Percentiles rank a stretch among this genome's conserved stretches.
Evolutionary conservation across 345 rosid genomes (phyloP).

Genomic region (Triadica sebifera): DNA sequence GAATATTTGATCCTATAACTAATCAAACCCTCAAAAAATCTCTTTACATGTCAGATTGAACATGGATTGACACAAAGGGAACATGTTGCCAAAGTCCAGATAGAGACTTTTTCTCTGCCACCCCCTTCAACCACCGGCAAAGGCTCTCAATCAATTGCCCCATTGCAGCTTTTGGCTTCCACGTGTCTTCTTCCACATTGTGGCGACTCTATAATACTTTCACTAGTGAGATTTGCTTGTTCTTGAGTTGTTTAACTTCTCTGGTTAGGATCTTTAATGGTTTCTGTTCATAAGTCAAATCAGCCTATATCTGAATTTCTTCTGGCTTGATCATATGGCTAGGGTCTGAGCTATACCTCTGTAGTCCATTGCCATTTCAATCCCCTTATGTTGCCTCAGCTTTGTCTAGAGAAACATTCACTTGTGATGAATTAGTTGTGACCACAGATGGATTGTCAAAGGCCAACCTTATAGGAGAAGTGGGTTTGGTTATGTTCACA

Average conservation of each 20-base stretch:
- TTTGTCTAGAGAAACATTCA: slow-evolving; percentile 13
- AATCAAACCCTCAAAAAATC: slow-evolving; percentile 3
- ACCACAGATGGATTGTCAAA: slow-evolving; percentile 26
- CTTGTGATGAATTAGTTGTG: slow-evolving; percentile 13
- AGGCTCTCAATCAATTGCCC: slow-evolving; percentile 3
- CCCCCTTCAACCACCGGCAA: not conserved
- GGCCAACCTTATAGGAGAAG: slow-evolving; percentile 26
- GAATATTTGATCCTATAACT: not conserved
- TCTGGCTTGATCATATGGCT: too few species aligned
- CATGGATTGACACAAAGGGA: not conserved
- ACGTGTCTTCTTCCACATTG: too few species aligned
- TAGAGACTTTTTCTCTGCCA: slow-evolving; percentile 5
- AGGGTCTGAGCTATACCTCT: too few species aligned
- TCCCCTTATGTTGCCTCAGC: not conserved
- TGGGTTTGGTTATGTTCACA: slow-evolving; percentile 31
- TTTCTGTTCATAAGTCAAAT: too few species aligned
- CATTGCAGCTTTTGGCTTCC: too few species aligned
- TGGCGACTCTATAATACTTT: too few species aligned
- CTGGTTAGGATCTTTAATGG: too few species aligned
- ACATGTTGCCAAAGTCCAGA: slow-evolving; percentile 16
- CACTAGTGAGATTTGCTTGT: too few species aligned
- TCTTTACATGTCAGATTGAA: not conserved
- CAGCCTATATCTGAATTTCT: too few species aligned
- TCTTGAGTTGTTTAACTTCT: too few species aligned
- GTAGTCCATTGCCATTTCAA: slow-evolving; percentile 6